Percentiles rank a stretch among this genome's conserved stretches.
Conservation (phyloP, 495 filamentous ascomycete species). For the Aspergillus taichungensis region DNA sequence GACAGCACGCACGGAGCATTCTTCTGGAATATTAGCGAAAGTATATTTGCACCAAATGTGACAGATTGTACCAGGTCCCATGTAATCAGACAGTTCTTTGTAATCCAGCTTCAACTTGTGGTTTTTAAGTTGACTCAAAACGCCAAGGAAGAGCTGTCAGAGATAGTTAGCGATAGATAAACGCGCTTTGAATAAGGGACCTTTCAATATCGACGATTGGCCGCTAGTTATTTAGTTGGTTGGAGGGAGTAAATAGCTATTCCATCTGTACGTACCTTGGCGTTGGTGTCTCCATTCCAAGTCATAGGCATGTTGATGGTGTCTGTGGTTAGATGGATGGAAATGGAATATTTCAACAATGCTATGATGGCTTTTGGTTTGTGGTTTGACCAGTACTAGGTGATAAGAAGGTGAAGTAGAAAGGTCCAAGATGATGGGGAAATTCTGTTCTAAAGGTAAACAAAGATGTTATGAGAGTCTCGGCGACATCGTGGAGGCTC, state of each 20-base stretch:
- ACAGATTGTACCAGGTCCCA: constrained; percentile 1
- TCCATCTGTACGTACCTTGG: not conserved
- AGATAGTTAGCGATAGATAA: not conserved
- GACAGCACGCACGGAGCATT: not conserved
- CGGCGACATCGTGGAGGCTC: too few relatives aligned
- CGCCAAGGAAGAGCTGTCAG: constrained; percentile 4
- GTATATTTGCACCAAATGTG: not conserved
- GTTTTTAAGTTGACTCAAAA: constrained; percentile 4
- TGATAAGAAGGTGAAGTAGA: too few relatives aligned
- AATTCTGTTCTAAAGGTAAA: too few relatives aligned
- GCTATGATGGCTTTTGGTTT: too few relatives aligned
- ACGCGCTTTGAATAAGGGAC: too few relatives aligned
- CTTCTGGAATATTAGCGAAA: not conserved
- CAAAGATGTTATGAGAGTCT: too few relatives aligned
- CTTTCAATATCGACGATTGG: not conserved
- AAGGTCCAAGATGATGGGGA: too few relatives aligned
- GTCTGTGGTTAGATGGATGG: too few relatives aligned
- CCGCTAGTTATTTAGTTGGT: not conserved
- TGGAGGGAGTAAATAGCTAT: not conserved
- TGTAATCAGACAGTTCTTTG: constrained; percentile 3
- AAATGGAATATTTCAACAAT: too few relatives aligned
- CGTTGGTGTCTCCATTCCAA: constrained; percentile 1
- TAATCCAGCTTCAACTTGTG: constrained; percentile 4
- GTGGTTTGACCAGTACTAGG: too few relatives aligned
- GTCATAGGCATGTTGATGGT: constrained; percentile 2